Evolutionary conservation across 2,329 filamentous ascomycete species (phyloP), one percentile per base, ranked within the genome.

Genomic region (Sporothrix dimorphospora): DNA sequence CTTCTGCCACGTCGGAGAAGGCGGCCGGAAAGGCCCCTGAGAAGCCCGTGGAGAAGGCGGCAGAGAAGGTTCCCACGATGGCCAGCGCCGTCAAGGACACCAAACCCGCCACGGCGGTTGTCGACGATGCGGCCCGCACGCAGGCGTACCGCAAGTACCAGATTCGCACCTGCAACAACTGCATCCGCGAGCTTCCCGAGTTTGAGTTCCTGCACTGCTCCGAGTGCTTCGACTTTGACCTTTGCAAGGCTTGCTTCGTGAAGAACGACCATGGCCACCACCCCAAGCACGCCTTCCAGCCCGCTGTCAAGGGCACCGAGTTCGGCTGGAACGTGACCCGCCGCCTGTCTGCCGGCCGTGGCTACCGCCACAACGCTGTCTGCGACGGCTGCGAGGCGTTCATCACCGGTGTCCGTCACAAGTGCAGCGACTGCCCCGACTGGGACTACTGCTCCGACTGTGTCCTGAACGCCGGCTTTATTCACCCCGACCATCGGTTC

Each of bases 351-450:
- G 89, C 95, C 47, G 95, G 96, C 76, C 92, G 95, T 74, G 93
- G 93, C 80, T 87, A 90, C 77, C 85, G 88, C 73, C 96, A 99
- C 83, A 90, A 92, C 73, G 96, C 97, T 74, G 90, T 98, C 75
- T 99, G 96, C 79, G 96, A 99, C 83, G 93, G 93, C 53, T 99
- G 97, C 81, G 93, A 98, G 77, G 91, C 90, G 86, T 90, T 89
- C 80, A 96, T 99, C 78, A 86, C 87, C 77, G 97, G 96, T 77
- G 87, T 97, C 72, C 95, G 96, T 77, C 92, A 98, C 88, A 99
- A 99, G 87, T 99, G 96, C 81, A 86, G 98, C 75, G 91, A 94
- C 80, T 99, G 96, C 85, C 96, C 97, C 57, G 96, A 99, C 81
- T 99, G 94, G 92, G 96, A 99, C 79, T 98, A 93, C 83, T 99